phyloP scores from a whole-genome alignment of 192 early-diverging fungal species.

The Coemansia sp. region DNA sequence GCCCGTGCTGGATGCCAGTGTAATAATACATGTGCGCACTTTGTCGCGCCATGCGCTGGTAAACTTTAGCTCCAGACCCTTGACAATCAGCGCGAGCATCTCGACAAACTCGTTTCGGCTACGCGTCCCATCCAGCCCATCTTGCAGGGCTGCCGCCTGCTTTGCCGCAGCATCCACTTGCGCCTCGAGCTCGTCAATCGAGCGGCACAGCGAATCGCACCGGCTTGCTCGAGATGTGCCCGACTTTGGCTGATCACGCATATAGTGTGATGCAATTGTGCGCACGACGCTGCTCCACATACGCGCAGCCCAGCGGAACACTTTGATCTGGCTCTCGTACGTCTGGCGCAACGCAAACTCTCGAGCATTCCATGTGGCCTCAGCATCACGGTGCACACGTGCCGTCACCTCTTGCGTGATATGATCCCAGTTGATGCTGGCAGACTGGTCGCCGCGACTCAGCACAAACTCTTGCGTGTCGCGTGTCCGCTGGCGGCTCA shows the following conservation, averaged over 20 bases:
- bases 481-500: background rate
- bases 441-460: slow-evolving; percentile 14
- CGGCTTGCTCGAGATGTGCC: background rate
- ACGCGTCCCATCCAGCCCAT: slow-evolving; percentile 1
- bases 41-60: slow-evolving; percentile 27
- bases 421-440: slow-evolving; percentile 25
- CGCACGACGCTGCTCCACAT: slow-evolving; percentile 30
- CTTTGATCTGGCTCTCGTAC: slow-evolving; percentile 31
- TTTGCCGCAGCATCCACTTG: slow-evolving; percentile 21
- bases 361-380: slow-evolving; percentile 15
- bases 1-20: slow-evolving; percentile 3
- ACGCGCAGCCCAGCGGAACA: slow-evolving; percentile 24
- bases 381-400: slow-evolving; percentile 8
- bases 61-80: slow-evolving; percentile 18
- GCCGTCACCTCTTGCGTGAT: slow-evolving; percentile 13
- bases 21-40: slow-evolving; percentile 20
- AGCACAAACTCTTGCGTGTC: slow-evolving; percentile 1
- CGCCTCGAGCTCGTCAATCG: slow-evolving; percentile 26
- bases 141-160: slow-evolving; percentile 6
- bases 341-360: slow-evolving; percentile 23
- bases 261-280: slow-evolving; percentile 4
- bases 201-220: slow-evolving; percentile 10
- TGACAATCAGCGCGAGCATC: slow-evolving; percentile 19
- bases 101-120: slow-evolving; percentile 18
- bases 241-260: background rate